Base-by-base conservation (phyloP, 179 eudicot genomes). In the Amaranthus tricolor region DNA sequence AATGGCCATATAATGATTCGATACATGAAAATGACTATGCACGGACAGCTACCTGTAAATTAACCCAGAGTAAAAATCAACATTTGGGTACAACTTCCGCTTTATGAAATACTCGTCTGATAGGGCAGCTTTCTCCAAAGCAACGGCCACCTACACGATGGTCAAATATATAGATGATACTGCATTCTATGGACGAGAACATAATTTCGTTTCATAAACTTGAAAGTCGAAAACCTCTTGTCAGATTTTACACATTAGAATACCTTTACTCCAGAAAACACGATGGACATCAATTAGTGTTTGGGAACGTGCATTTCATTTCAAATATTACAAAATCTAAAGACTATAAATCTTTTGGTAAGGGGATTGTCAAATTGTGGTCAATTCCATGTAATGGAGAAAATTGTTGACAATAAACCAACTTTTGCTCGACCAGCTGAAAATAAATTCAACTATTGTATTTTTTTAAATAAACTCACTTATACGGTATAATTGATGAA, bases 81-180 rank as follows among this genome's bases (percentile, higher is more conserved):
- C 99, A 85, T 96, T 96, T 11, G 99, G 98, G 79, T 93, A 96
- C 77, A 96, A 77, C 86, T 96, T 96, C 82, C 98, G 83, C 85
- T 91, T 89, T 53, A 93, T 83, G 74, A 96, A 96, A 74, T 88
- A 96, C 70, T 93, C 96, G 80, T 96, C 98, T 16, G 99, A 91
- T 13, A 96, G 81, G 77, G 99, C 99, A 80, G 98, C 99, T 85
- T 90, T 90, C 89, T 96, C 99, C 84, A 96, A 82, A 70, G 99
- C 97, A 87, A 96, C 82, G 66, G 99, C 99, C 66, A 96, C 99
- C 99, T 96, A 86, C 74, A 79, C 72, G 76, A 51, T 73, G 66
- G 67, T 62, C 64, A 66, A n/a, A 31, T 60, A 24, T 4, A 73
- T 16, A 15, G 66, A 63, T 67, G 47, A 61, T n/a, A 9, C 62